Percentiles rank a stretch among this genome's conserved stretches.
Evolutionary conservation across 371 early-diverging fungal species (phyloP).

Genomic region (Saksenaea oblongispora): DNA sequence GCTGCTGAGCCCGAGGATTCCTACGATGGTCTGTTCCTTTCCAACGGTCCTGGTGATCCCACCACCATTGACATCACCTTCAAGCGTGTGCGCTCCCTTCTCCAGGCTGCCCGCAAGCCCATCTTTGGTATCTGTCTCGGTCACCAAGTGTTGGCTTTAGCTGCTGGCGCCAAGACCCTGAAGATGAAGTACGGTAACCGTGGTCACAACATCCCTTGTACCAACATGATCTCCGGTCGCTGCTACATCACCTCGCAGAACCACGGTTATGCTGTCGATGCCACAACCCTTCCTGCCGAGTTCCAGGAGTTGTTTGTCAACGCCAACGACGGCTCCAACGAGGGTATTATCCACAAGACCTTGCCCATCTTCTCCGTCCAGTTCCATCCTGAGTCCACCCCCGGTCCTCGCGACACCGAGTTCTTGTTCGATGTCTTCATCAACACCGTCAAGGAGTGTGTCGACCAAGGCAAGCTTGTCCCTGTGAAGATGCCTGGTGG

Average conservation of each 20-base stretch:
- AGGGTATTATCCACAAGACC: constrained; percentile 90
- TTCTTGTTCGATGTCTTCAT: constrained; percentile 94
- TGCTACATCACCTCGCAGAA: constrained; percentile 98
- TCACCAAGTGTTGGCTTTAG: constrained; percentile 93
- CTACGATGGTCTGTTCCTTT: constrained; percentile 92
- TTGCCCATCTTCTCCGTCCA: constrained; percentile 96
- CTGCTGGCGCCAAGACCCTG: constrained; percentile 88
- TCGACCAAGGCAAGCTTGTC: constrained; percentile 69
- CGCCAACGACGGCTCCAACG: constrained; percentile 97
- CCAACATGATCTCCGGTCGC: constrained; percentile 89
- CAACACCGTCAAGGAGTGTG: constrained; percentile 71
- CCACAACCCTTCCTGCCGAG: constrained; percentile 69
- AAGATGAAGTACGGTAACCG: constrained; percentile 99
- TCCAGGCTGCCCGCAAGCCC: constrained; percentile 78
- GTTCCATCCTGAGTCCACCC: constrained; percentile 97
- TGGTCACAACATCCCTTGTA: constrained; percentile 98
- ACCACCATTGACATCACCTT: constrained; percentile 78
- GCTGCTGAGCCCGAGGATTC: constrained; percentile 63
- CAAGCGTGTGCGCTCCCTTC: constrained; percentile 63
- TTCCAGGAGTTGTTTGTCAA: constrained; percentile 94
- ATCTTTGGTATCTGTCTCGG: constrained; percentile 98
- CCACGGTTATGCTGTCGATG: constrained; percentile 96
- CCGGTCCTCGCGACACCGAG: constrained; percentile 98
- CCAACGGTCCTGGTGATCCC: constrained; percentile 98
- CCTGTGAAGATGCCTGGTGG: constrained; percentile 77